A percentile compares a stretch with the other conserved stretches of the same genome.
phyloP scores from a whole-genome alignment of 257 asterid species.

The Salvia miltiorrhiza region DNA sequence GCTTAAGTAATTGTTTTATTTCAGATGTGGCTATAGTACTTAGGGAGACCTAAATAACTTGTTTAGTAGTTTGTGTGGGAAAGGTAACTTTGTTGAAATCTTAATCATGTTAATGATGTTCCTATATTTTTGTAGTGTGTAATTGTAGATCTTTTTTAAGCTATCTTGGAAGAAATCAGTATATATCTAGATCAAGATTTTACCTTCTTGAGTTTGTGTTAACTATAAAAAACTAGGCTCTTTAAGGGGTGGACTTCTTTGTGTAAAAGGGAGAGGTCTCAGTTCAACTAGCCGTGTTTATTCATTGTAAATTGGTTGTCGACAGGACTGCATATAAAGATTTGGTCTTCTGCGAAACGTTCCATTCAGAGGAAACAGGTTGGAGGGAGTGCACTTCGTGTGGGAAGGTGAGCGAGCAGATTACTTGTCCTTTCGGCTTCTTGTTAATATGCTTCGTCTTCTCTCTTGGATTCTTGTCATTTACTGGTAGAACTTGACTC shows the following conservation, averaged over 20 bases:
- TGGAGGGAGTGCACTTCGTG: conserved; percentile 92
- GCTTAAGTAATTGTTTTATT: neutral
- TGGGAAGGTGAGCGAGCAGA: conserved; percentile 62
- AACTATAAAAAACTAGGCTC: neutral
- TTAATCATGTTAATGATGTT: neutral
- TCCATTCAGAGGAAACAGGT: conserved; percentile 83
- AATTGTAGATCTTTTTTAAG: neutral
- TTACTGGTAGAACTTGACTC: conserved; percentile 1
- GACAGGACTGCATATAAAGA: conserved; percentile 77
- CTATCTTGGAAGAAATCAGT: conserved; percentile 3
- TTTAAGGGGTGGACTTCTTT: too few species aligned
- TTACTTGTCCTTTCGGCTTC: neutral
- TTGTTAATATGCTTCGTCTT: neutral
- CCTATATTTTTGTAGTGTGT: neutral
- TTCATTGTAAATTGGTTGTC: conserved; percentile 7
- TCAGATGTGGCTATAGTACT: neutral
- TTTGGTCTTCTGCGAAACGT: conserved; percentile 72
- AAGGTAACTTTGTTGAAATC: neutral
- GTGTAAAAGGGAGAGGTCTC: too few species aligned
- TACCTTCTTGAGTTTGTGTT: conserved; percentile 8
- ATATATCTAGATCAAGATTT: neutral
- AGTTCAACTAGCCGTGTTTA: too few species aligned
- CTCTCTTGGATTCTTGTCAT: neutral
- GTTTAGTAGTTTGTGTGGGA: neutral
- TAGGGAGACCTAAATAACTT: neutral